Base-by-base conservation (phyloP, 2,329 filamentous ascomycete genomes). In the Calonectria ilicicola region DNA sequence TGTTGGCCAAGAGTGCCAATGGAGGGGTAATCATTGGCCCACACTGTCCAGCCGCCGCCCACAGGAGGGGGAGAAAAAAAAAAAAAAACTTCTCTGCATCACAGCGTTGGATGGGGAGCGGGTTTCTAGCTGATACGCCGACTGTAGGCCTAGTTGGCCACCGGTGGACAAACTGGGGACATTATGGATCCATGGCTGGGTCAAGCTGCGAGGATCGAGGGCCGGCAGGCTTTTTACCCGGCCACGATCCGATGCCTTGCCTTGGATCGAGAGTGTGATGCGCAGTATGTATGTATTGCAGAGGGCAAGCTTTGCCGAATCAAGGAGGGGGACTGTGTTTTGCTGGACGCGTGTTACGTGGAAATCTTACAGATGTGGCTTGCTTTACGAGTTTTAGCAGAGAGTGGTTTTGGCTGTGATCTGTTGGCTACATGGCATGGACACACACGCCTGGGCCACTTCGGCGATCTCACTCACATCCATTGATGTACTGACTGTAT, bases 61-160 rank as follows among this genome's bases (percentile, higher is more conserved):
- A n/a, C 69, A 72, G 66, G 62, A 42, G 58, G 44, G 17, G 49
- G 49, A 65, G n/a, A 64, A 10, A 67, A 44, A 69, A 69, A 73
- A 76, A 77, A 78, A 77, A 70, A 73, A 72, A 65, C 65, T 74
- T 74, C 69, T 56, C 51, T 65, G 40, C 49, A 51, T 19, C 23
- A 17, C 56, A 60, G 42, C 26, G 56, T 49, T 29, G 64, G 64
- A 67, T 44, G 58, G 65, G 38, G 65, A 76, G 77, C 77, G 77
- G 72, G 26, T 68, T 74, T 72, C 49, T 71, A 62, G 63, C 49
- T 49, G 60, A 40, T 42, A 49, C 62, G 32, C 62, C 67, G 38
- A 27, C 40, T 70, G 49, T 70, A 63, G 58, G 26, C 23, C 23
- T 70, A 70, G 68, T 66, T 70, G 68, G 63, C 42, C 15, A 63